Base-by-base conservation (phyloP, 1,139 yeast species). In the Torulaspora globosa region DNA sequence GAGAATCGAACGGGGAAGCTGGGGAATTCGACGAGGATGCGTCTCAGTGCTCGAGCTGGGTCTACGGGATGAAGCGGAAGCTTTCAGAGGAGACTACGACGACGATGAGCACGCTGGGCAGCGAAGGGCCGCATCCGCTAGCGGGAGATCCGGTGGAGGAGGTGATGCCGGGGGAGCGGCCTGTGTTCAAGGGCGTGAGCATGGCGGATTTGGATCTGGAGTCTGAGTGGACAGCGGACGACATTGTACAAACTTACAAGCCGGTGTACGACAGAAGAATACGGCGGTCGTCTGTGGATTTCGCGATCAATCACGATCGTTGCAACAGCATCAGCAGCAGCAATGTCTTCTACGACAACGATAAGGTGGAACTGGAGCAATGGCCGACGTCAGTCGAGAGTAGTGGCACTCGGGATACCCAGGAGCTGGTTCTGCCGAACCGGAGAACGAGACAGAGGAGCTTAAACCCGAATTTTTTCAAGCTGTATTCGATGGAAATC, bases 401-500 rank as follows among this genome's bases (percentile, higher is more conserved):
- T 10, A 16, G 38, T 11, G 31, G 12, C 23, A 37, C 10, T 5
- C 39, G n/a, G 21, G 43, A 34, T 15, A 16, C 34, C 5, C 39
- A 38, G 16, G 31, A 39, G 11, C 27, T 47, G 4, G 47, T 53
- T 8, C 36, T 51, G 19, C 56, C 61, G 14, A 49, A 53, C 46
- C 57, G 53, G 34, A 48, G 64, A 39, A 46, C 54, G 9, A 51
- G 68, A 32, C 62, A 59, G 42, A 51, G 52, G 18, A 48, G 58
- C 16, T 33, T 58, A 42, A 61, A 60, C 34, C 58, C 63, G 1
- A 60, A 61, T 39, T 63, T 63, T 39, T 49, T 61, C 36, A 55
- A 55, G 45, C 49, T 63, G 10, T 59, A 59, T 42, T 63, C 68
- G 1, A 42, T 62, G 8, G 65, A 62, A 38, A 58, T 57, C 28